Evolutionary conservation across 768 basidiomycete genomes (phyloP), one percentile per base, ranked within the genome.

Genomic region (Lactarius trivialis): DNA sequence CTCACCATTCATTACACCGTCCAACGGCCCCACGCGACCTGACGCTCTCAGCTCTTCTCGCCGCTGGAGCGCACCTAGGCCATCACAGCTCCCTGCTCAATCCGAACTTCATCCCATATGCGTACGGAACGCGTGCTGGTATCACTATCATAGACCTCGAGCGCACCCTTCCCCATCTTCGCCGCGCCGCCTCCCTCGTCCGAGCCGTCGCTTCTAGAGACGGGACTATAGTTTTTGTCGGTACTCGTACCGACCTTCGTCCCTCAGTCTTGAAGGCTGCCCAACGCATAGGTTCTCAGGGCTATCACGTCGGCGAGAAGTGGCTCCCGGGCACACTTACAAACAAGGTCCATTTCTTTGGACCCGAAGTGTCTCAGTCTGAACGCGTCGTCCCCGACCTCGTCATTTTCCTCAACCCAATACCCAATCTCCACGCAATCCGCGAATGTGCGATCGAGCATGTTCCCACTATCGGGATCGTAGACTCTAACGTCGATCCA

Each of bases 271-370:
- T 84, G 67, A 85, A 85, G 68, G 91, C 94, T 15, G 88, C 93
- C 7, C 82, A 84, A 67, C 85, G 91, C 45, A 72, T 98, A 63
- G 93, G 86, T 28, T 69, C 77, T 45, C 91, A 91, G 71, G 94
- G 88, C 0, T 98, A 83, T 76, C 84, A 89, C 64, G 86, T 97
- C 55, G 86, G 86, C 17, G 89, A 92, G 60, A 80, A 88, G 71
- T 99, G 97, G 97, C 78, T 94, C 39, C 91, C 96, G 1, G 97
- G 97, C n/a, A 91, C 90, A 26, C 79, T 98, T 67, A 96, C 96
- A 51, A 98, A 99, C 76, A 83, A 83, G 69, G 75, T 81, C 36
- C 82, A 88, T 54, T 79, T 93, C 65, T 91, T 88, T 71, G 82
- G 85, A n/a, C 74, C 76, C 6, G 78, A 82, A 7, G 78, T 78